Percentiles rank a stretch among this genome's conserved stretches.
phyloP scores from a whole-genome alignment of 306 rosid species.

The Quercus cerris region DNA sequence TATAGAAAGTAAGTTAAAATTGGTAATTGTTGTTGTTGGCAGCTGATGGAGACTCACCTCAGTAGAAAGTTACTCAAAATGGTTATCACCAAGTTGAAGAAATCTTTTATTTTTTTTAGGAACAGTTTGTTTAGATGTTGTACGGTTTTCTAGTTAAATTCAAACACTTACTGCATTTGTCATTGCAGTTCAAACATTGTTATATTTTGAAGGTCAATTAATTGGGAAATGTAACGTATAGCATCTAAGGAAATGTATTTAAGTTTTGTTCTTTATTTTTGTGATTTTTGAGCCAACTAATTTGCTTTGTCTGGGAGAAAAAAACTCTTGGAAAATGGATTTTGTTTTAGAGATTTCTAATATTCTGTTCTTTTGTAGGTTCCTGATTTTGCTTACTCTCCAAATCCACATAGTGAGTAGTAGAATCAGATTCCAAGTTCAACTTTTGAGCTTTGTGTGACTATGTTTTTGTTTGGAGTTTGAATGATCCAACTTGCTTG shows the following conservation, averaged over 20 bases:
- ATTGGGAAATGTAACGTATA: too few species aligned
- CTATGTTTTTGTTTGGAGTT: neutral
- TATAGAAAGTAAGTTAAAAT: conserved; percentile 3
- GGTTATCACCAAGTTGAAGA: conserved; percentile 75
- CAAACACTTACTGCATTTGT: too few species aligned
- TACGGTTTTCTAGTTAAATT: too few species aligned
- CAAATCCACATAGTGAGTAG: conserved; percentile 94
- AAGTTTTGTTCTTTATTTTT: too few species aligned
- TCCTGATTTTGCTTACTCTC: conserved; percentile 98
- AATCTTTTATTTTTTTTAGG: neutral
- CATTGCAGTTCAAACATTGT: too few species aligned
- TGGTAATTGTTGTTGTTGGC: conserved; percentile 35
- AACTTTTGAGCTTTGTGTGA: conserved; percentile 5
- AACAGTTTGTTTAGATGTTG: too few species aligned
- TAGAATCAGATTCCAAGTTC: conserved; percentile 47
- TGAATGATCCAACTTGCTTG: conserved; percentile 12
- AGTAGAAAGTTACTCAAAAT: conserved; percentile 64
- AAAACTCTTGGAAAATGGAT: neutral
- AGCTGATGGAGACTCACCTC: conserved; percentile 89
- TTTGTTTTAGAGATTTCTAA: conserved; percentile 26
- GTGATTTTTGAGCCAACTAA: neutral
- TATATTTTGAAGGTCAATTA: too few species aligned
- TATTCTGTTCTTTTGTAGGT: conserved; percentile 55
- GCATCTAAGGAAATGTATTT: too few species aligned
- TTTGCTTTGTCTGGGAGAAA: conserved; percentile 7